Percentiles rank a stretch among this genome's conserved stretches.
Evolutionary conservation across 768 basidiomycete species (phyloP).

Genomic region (Pulveroboletus sp.): DNA sequence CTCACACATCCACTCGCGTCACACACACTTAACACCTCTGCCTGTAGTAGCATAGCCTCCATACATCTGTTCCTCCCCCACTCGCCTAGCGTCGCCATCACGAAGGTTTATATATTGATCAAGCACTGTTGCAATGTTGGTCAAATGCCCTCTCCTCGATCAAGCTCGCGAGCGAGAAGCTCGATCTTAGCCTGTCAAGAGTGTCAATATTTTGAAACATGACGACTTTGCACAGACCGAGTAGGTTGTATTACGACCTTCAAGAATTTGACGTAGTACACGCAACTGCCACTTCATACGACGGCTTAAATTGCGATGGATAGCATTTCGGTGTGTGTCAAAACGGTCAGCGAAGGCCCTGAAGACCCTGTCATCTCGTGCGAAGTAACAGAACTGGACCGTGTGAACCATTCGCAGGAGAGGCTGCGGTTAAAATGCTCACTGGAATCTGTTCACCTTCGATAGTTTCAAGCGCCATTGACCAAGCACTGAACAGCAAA

Average conservation of each 20-base stretch:
- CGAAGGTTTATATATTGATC: constrained; percentile 3
- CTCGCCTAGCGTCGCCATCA: too few relatives aligned
- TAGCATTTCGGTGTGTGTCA: constrained; percentile 38
- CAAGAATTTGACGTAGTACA: constrained; percentile 57
- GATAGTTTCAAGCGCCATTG: constrained; percentile 53
- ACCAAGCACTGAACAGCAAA: constrained; percentile 80
- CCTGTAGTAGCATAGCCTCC: too few relatives aligned
- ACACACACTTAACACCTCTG: too few relatives aligned
- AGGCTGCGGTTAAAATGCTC: constrained; percentile 19
- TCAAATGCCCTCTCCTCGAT: constrained; percentile 56
- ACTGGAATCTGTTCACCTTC: constrained; percentile 72
- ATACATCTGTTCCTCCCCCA: too few relatives aligned
- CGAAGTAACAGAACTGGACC: constrained; percentile 77
- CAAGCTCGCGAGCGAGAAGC: constrained; percentile 55
- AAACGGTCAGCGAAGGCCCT: constrained; percentile 53
- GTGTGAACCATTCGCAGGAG: background rate
- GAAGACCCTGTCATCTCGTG: constrained; percentile 85
- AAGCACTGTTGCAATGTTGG: background rate
- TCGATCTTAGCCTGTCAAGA: constrained; percentile 57
- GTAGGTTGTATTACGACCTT: constrained; percentile 62
- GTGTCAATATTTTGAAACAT: constrained; percentile 5
- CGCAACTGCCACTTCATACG: constrained; percentile 70
- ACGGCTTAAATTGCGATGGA: constrained; percentile 47
- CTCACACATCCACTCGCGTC: too few relatives aligned
- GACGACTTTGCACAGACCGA: constrained; percentile 42